Conservation (phyloP, 2,329 filamentous ascomycete species). For the Fusarium caatingaense region DNA sequence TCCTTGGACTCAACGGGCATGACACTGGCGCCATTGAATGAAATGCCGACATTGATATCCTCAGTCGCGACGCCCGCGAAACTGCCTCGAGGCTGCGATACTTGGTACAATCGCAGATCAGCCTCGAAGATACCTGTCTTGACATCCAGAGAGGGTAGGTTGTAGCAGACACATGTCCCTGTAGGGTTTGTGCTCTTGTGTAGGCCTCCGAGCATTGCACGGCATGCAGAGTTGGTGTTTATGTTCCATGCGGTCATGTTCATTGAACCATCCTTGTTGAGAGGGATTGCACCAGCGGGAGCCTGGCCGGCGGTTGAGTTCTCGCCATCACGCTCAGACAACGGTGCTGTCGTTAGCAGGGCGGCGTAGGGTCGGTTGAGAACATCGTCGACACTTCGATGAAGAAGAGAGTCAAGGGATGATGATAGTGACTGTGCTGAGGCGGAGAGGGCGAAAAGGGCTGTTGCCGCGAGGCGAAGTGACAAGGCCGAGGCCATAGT, state of each 20-base stretch:
- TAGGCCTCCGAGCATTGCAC: constrained; percentile 64
- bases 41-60: constrained; percentile 66
- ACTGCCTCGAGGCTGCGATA: constrained; percentile 67
- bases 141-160: constrained; percentile 77
- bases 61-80: constrained; percentile 64
- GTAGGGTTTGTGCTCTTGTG: constrained; percentile 75
- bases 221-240: constrained; percentile 69
- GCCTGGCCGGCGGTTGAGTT: constrained; percentile 31
- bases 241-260: constrained; percentile 68
- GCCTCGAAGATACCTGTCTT: constrained; percentile 78
- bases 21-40: constrained; percentile 63
- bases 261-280: constrained; percentile 58
- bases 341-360: constrained; percentile 26
- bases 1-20: constrained; percentile 45
- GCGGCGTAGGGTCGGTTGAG: constrained; percentile 47
- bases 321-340: constrained; percentile 29
- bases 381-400: constrained; percentile 48
- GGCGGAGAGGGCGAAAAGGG: constrained; percentile 35
- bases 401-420: constrained; percentile 23
- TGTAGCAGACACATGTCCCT: constrained; percentile 85
- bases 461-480: constrained; percentile 33
- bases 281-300: constrained; percentile 45
- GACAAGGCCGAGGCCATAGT: constrained; percentile 40
- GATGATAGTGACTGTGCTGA: constrained; percentile 28
- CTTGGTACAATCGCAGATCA: constrained; percentile 78